These are phyloP conservation scores for Oryza longistaminata DNA, from an alignment of 176 grass and related monocot genomes.

Conservation along the genomic window DNA sequence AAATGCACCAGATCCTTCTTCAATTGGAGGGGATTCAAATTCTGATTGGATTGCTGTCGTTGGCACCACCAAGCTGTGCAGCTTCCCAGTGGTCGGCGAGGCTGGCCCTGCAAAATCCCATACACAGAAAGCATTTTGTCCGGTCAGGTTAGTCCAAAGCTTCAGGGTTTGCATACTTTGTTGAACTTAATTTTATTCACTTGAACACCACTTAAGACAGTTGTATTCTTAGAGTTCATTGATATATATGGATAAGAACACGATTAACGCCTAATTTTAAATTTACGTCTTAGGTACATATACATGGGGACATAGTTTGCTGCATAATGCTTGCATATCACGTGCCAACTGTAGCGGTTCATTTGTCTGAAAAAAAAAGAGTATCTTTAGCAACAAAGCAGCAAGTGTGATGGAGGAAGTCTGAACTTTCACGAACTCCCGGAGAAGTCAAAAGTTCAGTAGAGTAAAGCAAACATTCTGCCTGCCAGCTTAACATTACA, in stretches of 20 bases:
- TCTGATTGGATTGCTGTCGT: conserved; percentile 21
- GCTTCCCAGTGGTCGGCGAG: conserved; percentile 73
- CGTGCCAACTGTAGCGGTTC: not conserved
- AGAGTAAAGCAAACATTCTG: conserved; percentile 40
- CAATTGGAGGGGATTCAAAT: conserved; percentile 20
- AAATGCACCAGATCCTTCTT: conserved; percentile 42
- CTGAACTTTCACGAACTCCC: conserved; percentile 16
- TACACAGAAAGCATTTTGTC: not conserved
- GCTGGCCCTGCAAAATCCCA: conserved; percentile 48
- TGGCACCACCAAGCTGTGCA: conserved; percentile 36
- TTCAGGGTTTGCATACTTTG: not conserved
- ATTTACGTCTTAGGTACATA: not conserved
- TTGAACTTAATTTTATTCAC: not conserved
- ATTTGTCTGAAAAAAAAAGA: conserved; percentile 22
- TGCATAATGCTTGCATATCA: not conserved
- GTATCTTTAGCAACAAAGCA: conserved; percentile 32
- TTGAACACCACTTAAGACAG: not conserved
- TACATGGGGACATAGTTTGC: not conserved
- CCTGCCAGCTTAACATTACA: conserved; percentile 1
- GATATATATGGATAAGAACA: not conserved
- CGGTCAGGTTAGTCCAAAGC: not conserved
- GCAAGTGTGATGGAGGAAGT: conserved; percentile 1
- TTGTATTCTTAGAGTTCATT: not conserved
- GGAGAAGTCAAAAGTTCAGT: conserved; percentile 31
- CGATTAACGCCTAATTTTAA: not conserved